These are phyloP conservation scores for Aurantiochytrium sp. DNA, from an alignment of 108 stramenopile species.

Conservation along the genomic window DNA sequence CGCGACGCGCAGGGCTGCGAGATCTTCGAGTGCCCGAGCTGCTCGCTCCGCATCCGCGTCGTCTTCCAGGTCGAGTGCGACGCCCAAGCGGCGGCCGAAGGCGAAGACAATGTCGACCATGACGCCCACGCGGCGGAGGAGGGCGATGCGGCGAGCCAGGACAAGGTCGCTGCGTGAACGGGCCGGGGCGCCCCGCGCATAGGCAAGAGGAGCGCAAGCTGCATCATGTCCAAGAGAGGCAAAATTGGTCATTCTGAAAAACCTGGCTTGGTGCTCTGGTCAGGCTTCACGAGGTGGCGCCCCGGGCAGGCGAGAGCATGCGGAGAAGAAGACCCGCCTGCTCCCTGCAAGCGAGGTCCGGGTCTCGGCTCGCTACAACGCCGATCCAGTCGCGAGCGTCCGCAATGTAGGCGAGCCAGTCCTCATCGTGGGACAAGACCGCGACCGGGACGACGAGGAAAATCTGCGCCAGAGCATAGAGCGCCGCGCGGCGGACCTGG, in stretches of 20 bases:
- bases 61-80: neutral
- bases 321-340: neutral
- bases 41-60: neutral
- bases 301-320: neutral
- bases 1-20: neutral
- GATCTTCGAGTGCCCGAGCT: neutral
- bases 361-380: neutral
- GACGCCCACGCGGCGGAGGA: too few species aligned
- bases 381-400: neutral
- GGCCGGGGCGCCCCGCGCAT: too few species aligned
- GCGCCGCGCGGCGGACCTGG: neutral
- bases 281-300: neutral
- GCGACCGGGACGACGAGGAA: neutral
- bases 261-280: too few species aligned
- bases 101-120: too few species aligned
- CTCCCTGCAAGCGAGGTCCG: neutral
- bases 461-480: neutral
- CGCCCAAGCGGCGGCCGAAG: too few species aligned
- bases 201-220: too few species aligned
- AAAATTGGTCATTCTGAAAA: too few species aligned
- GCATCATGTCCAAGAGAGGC: too few species aligned
- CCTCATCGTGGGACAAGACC: neutral
- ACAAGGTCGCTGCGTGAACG: too few species aligned
- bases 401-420: neutral
- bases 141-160: too few species aligned